A percentile compares a stretch with the other conserved stretches of the same genome.
Evolutionary conservation across 2,329 filamentous ascomycete genomes (phyloP).

Genomic region (Delphinella strobiligena): DNA sequence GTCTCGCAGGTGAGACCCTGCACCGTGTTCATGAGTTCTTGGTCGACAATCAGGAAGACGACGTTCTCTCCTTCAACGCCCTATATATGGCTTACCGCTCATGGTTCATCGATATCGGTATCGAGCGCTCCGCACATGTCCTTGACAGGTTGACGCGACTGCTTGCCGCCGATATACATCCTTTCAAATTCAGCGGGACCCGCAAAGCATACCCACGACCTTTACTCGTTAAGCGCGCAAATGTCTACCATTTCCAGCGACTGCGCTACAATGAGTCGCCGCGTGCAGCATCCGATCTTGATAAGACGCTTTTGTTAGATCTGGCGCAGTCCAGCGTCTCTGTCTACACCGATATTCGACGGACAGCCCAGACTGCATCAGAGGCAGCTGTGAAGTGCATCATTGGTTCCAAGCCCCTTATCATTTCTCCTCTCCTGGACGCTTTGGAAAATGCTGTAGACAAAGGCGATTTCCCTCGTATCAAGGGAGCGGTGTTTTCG

Average conservation of each 20-base stretch:
- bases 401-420: slow-evolving; percentile 73
- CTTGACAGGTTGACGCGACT: slow-evolving; percentile 77
- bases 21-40: slow-evolving; percentile 80
- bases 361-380: slow-evolving; percentile 80
- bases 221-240: slow-evolving; percentile 80
- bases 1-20: slow-evolving; percentile 66
- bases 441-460: slow-evolving; percentile 68
- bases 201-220: slow-evolving; percentile 88
- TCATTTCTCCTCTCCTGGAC: slow-evolving; percentile 77
- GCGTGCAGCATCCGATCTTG: slow-evolving; percentile 77
- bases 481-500: slow-evolving; percentile 90
- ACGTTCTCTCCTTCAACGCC: slow-evolving; percentile 88
- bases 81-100: slow-evolving; percentile 85
- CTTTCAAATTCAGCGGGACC: slow-evolving; percentile 88
- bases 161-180: slow-evolving; percentile 73
- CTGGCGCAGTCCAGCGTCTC: slow-evolving; percentile 84
- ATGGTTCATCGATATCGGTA: slow-evolving; percentile 96
- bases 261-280: slow-evolving; percentile 86
- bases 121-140: slow-evolving; percentile 87
- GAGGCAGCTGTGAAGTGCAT: slow-evolving; percentile 90
- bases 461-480: slow-evolving; percentile 71
- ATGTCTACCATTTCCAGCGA: slow-evolving; percentile 90
- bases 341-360: slow-evolving; percentile 87
- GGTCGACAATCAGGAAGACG: slow-evolving; percentile 75
- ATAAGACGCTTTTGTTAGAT: slow-evolving; percentile 74